Evolutionary conservation across 2,329 filamentous ascomycete genomes (phyloP).

Genomic region (Pseudogymnoascus sp.): DNA sequence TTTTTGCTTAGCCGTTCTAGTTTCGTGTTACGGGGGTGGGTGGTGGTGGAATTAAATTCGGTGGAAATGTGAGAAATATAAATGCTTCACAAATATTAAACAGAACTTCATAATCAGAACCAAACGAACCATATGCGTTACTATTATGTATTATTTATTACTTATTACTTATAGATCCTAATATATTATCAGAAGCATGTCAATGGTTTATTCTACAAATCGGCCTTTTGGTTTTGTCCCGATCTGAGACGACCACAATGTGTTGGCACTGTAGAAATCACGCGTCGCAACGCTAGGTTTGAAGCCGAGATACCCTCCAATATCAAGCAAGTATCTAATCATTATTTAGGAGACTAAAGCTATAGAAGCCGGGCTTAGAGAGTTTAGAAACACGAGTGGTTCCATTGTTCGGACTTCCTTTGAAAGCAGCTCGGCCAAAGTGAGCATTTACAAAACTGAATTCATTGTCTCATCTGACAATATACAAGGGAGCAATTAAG

Average conservation of each 20-base stretch:
- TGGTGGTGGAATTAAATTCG: not conserved
- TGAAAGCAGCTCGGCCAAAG: not conserved
- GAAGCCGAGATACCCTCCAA: not conserved
- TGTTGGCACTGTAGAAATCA: not conserved
- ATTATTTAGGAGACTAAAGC: not conserved
- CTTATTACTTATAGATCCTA: not conserved
- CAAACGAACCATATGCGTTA: not conserved
- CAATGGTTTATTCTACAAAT: not conserved
- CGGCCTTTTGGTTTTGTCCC: not conserved
- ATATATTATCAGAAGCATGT: not conserved
- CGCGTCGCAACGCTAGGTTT: not conserved
- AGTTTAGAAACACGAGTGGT: not conserved
- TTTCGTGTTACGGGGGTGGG: not conserved
- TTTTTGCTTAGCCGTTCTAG: not conserved
- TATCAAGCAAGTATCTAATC: not conserved
- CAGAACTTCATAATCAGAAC: not conserved
- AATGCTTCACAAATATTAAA: not conserved
- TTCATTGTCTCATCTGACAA: not conserved
- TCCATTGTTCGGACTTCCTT: not conserved
- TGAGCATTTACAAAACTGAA: not conserved
- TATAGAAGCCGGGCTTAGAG: not conserved
- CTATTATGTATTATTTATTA: not conserved
- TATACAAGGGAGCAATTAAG: not conserved
- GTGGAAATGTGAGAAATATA: constrained; percentile 5
- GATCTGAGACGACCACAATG: not conserved